Evolutionary conservation across 768 basidiomycete species (phyloP).

Genomic region (Jaapia argillacea): DNA sequence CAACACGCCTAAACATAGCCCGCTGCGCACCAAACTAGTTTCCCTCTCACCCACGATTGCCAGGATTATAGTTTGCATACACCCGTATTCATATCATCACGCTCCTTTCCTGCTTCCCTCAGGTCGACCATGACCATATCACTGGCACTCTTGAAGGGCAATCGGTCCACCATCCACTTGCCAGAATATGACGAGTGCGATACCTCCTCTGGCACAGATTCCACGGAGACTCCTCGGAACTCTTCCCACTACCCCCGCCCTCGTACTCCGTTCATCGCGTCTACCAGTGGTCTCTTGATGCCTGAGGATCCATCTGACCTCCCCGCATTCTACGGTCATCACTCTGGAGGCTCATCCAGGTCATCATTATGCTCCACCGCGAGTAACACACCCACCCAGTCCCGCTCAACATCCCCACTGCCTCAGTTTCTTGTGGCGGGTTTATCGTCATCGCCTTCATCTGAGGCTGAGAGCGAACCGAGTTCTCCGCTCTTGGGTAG

Average conservation of each 20-base stretch:
- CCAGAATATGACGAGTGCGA: constrained; percentile 29
- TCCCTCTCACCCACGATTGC: no score
- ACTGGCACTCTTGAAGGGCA: no score
- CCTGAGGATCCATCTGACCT: constrained; percentile 6
- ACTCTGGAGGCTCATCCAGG: constrained; percentile 4
- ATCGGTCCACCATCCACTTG: constrained; percentile 7
- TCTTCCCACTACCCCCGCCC: constrained; percentile 4
- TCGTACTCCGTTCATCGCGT: neutral
- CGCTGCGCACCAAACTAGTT: no score
- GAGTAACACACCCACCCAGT: constrained; percentile 43
- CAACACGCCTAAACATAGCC: no score
- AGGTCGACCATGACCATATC: no score
- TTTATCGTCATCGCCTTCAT: constrained; percentile 41
- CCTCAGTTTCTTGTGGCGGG: constrained; percentile 41
- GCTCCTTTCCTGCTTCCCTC: no score
- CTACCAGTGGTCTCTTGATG: neutral
- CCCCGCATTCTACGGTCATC: constrained; percentile 25
- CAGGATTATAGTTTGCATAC: no score
- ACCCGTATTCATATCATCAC: no score
- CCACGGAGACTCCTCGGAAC: constrained; percentile 24
- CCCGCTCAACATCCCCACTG: constrained; percentile 51
- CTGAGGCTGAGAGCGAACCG: constrained; percentile 53
- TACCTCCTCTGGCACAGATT: constrained; percentile 33
- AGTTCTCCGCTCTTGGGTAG: no score
- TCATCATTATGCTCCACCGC: constrained; percentile 22